These are phyloP conservation scores for Colletotrichum destructivum DNA, from an alignment of 2,329 filamentous ascomycete species.

Conservation along the genomic window DNA sequence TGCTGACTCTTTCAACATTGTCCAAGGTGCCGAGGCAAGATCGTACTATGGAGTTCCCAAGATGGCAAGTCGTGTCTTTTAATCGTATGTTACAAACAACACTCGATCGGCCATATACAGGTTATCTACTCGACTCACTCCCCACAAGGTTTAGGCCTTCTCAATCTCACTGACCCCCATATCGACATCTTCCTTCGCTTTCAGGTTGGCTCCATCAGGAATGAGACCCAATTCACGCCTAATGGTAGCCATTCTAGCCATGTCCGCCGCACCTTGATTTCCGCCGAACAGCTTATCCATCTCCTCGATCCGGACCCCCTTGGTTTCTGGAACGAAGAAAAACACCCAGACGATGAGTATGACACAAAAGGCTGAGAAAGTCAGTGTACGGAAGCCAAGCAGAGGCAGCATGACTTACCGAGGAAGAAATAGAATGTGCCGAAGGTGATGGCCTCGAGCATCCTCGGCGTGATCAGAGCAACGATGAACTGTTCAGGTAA, in stretches of 20 bases:
- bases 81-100: no score
- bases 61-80: no score
- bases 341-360: slow-evolving; percentile 64
- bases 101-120: no score
- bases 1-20: no score
- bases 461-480: slow-evolving; percentile 64
- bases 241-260: slow-evolving; percentile 16
- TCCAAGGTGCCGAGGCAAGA: no score
- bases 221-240: background rate
- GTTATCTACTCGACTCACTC: no score
- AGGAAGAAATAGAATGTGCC: slow-evolving; percentile 75
- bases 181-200: background rate
- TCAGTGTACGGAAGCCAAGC: background rate
- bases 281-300: slow-evolving; percentile 64
- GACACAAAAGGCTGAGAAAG: slow-evolving; percentile 57
- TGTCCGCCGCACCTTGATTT: slow-evolving; percentile 34
- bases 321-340: slow-evolving; percentile 72
- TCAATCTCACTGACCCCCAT: background rate
- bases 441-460: slow-evolving; percentile 67
- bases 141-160: no score
- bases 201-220: background rate
- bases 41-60: no score
- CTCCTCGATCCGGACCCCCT: slow-evolving; percentile 67
- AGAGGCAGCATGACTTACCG: slow-evolving; percentile 40
- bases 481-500: slow-evolving; percentile 62